Conservation (phyloP, 306 rosid genomes). For the Gleditsia sinensis region DNA sequence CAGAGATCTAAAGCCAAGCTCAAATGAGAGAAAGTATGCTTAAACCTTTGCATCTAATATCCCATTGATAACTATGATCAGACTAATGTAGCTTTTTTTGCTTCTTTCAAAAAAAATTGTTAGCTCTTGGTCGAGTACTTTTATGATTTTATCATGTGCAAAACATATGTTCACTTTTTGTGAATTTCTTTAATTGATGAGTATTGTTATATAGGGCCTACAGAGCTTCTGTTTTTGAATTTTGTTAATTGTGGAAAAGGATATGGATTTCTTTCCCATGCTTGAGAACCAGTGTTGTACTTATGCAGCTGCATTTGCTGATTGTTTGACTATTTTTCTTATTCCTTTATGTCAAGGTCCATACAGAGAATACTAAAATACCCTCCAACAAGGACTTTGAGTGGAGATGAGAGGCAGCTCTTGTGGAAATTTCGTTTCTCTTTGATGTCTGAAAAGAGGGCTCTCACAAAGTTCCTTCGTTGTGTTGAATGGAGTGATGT, state of each 20-base stretch:
- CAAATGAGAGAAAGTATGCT: conserved; percentile 89
- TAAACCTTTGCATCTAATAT: conserved; percentile 29
- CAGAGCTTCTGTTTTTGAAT: not conserved
- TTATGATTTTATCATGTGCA: too few relatives aligned
- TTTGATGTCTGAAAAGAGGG: conserved; percentile 98
- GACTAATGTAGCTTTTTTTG: conserved; percentile 1
- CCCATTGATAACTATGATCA: conserved; percentile 19
- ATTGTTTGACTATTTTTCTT: conserved; percentile 32
- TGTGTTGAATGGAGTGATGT: conserved; percentile 99
- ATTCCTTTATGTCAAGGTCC: conserved; percentile 55
- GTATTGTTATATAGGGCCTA: not conserved
- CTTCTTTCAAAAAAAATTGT: not conserved
- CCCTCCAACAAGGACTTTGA: conserved; percentile 96
- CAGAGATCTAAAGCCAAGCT: conserved; percentile 95
- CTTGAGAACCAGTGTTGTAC: not conserved
- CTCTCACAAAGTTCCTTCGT: conserved; percentile 94
- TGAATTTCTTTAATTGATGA: not conserved
- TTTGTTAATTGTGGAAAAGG: not conserved
- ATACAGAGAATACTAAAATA: conserved; percentile 87
- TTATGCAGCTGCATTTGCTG: not conserved
- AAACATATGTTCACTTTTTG: too few relatives aligned
- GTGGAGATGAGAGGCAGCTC: conserved; percentile 97
- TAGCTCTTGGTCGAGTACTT: not conserved
- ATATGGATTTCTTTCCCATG: not conserved
- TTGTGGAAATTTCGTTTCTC: conserved; percentile 99